Evolutionary conservation across 768 basidiomycete species (phyloP).

Genomic region (Psilocybe azurescens): DNA sequence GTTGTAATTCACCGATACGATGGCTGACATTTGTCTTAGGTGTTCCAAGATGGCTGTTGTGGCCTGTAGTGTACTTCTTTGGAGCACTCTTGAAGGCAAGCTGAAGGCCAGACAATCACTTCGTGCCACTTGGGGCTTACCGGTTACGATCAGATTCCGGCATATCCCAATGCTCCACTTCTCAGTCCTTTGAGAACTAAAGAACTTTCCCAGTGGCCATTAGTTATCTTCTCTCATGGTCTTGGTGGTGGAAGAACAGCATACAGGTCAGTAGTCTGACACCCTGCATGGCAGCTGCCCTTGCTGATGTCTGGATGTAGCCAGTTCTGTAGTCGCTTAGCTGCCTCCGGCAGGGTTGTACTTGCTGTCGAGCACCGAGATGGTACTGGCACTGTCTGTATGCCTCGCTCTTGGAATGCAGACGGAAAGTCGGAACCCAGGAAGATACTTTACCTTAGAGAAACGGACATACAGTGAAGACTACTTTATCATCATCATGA

Average conservation of each 20-base stretch:
- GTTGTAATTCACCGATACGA: not conserved
- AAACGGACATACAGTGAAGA: constrained; percentile 60
- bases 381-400: constrained; percentile 67
- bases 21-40: constrained; percentile 26
- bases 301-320: constrained; percentile 33
- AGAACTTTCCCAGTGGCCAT: constrained; percentile 59
- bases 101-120: not conserved
- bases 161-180: constrained; percentile 59
- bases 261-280: constrained; percentile 53
- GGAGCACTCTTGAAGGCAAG: constrained; percentile 52
- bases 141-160: constrained; percentile 51
- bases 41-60: constrained; percentile 46
- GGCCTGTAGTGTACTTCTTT: constrained; percentile 58
- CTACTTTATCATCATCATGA: not conserved
- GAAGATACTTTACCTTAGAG: constrained; percentile 56
- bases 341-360: constrained; percentile 81
- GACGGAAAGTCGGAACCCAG: constrained; percentile 31
- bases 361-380: constrained; percentile 86
- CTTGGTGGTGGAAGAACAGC: constrained; percentile 75
- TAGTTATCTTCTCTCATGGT: constrained; percentile 88
- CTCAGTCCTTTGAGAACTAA: constrained; percentile 38
- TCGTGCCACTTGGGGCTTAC: not conserved
- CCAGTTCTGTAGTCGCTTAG: constrained; percentile 74
- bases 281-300: not conserved
- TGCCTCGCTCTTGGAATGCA: constrained; percentile 38